Conservation (phyloP, 2,329 filamentous ascomycete genomes). For the Incumbomyces delicatus region DNA sequence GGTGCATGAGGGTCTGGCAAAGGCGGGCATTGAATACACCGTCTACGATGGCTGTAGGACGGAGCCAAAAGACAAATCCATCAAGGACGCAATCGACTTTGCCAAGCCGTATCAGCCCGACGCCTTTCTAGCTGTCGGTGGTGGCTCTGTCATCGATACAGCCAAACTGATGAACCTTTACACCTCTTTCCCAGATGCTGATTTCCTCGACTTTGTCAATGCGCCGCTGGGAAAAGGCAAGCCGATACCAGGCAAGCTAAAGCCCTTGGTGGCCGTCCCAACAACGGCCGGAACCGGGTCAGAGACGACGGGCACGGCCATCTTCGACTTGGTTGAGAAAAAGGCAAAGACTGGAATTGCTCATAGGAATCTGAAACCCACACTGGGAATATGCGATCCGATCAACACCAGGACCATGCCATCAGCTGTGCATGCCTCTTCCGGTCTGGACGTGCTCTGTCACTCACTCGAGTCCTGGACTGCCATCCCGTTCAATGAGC, state of each 20-base stretch:
- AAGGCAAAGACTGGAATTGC: conserved; percentile 93
- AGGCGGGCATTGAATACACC: conserved; percentile 68
- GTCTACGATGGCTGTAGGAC: conserved; percentile 73
- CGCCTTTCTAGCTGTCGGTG: conserved; percentile 84
- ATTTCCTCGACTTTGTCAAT: conserved; percentile 96
- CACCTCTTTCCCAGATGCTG: conserved; percentile 77
- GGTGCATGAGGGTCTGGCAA: conserved; percentile 67
- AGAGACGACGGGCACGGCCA: conserved; percentile 94
- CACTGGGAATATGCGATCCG: conserved; percentile 74
- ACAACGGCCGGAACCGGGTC: conserved; percentile 82
- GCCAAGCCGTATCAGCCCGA: conserved; percentile 72
- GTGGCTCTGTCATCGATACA: conserved; percentile 94
- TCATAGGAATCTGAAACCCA: conserved; percentile 90
- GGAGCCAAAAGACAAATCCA: conserved; percentile 91
- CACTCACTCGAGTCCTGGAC: conserved; percentile 96
- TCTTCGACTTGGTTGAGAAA: conserved; percentile 86
- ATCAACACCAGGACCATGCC: conserved; percentile 96
- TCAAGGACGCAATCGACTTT: conserved; percentile 83
- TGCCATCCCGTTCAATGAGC: conserved; percentile 85
- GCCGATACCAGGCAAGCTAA: conserved; percentile 61
- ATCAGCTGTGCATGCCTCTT: conserved; percentile 79
- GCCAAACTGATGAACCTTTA: conserved; percentile 99
- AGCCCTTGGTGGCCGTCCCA: conserved; percentile 70
- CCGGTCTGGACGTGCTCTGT: conserved; percentile 88
- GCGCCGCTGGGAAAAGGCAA: conserved; percentile 79